These are phyloP conservation scores for Atkinsonella texensis DNA, from an alignment of 2,329 filamentous ascomycete genomes.

Conservation along the genomic window DNA sequence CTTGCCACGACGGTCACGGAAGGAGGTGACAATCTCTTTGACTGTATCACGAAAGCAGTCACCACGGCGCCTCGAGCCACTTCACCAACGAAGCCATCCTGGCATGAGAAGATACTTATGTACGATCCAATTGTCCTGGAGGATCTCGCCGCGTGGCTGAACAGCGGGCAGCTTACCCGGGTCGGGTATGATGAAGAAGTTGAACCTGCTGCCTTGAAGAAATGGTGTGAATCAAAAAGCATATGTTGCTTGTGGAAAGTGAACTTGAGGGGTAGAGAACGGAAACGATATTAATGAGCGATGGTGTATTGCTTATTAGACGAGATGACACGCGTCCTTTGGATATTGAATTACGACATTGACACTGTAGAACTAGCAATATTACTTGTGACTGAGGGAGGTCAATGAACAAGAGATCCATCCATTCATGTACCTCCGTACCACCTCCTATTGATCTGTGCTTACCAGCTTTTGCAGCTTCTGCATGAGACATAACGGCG, in stretches of 20 bases:
- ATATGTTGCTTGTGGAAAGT: conserved; percentile 71
- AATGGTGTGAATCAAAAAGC: conserved; percentile 81
- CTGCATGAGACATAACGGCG: no score
- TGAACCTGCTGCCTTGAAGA: conserved; percentile 55
- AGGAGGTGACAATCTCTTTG: conserved; percentile 34
- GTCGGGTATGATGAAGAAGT: conserved; percentile 57
- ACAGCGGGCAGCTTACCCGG: conserved; percentile 51
- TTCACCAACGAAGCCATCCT: conserved; percentile 47
- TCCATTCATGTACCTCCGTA: no score
- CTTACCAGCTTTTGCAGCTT: no score
- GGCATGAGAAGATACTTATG: conserved; percentile 87
- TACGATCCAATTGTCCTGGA: conserved; percentile 87
- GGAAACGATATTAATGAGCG: conserved; percentile 25
- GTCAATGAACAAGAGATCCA: no score
- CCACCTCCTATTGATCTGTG: no score
- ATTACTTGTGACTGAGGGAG: background rate
- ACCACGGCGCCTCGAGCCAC: conserved; percentile 35
- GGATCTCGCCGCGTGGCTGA: conserved; percentile 74
- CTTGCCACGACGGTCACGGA: conserved; percentile 26
- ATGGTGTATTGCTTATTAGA: background rate
- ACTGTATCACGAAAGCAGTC: conserved; percentile 43
- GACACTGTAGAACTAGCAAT: background rate
- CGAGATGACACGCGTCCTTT: background rate
- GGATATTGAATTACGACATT: background rate
- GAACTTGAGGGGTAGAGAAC: conserved; percentile 37